phyloP scores from a whole-genome alignment of 371 early-diverging fungal genomes.

The Gilbertella persicaria region DNA sequence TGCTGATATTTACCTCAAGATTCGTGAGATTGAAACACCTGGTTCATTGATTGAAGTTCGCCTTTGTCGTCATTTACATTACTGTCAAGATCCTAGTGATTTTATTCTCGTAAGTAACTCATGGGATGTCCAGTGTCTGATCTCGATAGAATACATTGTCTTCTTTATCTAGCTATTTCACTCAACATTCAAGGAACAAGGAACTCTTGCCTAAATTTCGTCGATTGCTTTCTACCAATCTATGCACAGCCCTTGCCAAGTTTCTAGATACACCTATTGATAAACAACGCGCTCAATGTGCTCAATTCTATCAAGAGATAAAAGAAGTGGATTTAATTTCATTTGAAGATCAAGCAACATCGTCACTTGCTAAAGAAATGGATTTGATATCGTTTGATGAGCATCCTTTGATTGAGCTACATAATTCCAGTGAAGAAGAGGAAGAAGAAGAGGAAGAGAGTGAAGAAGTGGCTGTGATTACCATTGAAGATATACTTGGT shows the following conservation, averaged over 20 bases:
- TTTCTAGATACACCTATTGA: conserved; percentile 28
- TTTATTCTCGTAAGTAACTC: conserved; percentile 33
- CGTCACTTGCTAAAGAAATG: conserved; percentile 2
- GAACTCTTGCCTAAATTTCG: conserved; percentile 33
- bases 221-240: conserved; percentile 22
- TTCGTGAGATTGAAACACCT: conserved; percentile 39
- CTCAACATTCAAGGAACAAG: conserved; percentile 19
- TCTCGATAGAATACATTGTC: conserved; percentile 10
- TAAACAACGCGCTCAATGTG: conserved; percentile 5
- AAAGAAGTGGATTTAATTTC: conserved; percentile 32
- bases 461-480: conserved; percentile 19
- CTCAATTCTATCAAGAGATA: background rate
- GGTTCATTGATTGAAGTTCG: conserved; percentile 23
- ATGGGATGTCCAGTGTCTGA: background rate
- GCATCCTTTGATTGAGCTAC: background rate
- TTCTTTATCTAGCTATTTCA: conserved; percentile 19
- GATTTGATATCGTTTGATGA: conserved; percentile 39
- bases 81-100: conserved; percentile 30
- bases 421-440: conserved; percentile 3
- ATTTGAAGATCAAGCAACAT: conserved; percentile 17
- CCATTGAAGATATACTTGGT: conserved; percentile 8
- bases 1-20: conserved; percentile 29
- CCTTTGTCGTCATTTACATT: conserved; percentile 25
- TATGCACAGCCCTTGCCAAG: conserved; percentile 25
- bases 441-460: conserved; percentile 16